Base-by-base conservation (phyloP, 805 yeast genomes). In the Metschnikowia drakensbergensis region DNA sequence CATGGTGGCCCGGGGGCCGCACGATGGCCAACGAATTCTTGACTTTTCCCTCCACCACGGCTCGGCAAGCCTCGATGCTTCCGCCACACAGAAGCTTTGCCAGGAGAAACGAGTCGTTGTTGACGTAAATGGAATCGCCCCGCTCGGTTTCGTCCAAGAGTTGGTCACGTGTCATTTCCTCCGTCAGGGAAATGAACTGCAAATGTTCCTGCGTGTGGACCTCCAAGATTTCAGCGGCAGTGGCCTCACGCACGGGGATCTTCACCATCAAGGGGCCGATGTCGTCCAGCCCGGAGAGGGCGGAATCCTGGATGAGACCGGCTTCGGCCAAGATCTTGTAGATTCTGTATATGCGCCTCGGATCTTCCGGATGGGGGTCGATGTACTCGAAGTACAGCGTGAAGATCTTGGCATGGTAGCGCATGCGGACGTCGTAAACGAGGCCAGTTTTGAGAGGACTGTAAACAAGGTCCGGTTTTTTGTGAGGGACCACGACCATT, bases 281-380 rank as follows among this genome's bases (percentile, higher is more conserved):
- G 29, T 86, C 83, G 45, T 84, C 86, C 5, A 78, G 67, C 5
- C 88, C 91, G 2, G 86, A 78, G 43, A 90, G 71, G 7, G 86
- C 77, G 11, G 88, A 85, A 62, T 92, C 97, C 33, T 72, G 79
- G 48, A 94, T 84, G 11, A 94, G 74, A 0, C 99, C 99, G 34
- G 94, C 90, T 62, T 94, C 97, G 0, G 97, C 97, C 38, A 94
- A 76, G 37, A 87, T 86, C 68, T 94, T 90, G 71, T 94, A 94
- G 41, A 94, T 88, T 48, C 98, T 78, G 68, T 91, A 94, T 33
- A 92, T 91, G 57, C 99, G 81, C 53, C 99, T 78, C 8, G 99
- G 99, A 63, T 94, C 99, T 65, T 94, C 99, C 4, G 99, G 99
- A 64, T 94, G 99, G 2, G 98, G 99, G 63, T 94, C 99, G 45